These are phyloP conservation scores for Globisporangium abappressorium DNA, from an alignment of 352 stramenopile species.

Conservation along the genomic window DNA sequence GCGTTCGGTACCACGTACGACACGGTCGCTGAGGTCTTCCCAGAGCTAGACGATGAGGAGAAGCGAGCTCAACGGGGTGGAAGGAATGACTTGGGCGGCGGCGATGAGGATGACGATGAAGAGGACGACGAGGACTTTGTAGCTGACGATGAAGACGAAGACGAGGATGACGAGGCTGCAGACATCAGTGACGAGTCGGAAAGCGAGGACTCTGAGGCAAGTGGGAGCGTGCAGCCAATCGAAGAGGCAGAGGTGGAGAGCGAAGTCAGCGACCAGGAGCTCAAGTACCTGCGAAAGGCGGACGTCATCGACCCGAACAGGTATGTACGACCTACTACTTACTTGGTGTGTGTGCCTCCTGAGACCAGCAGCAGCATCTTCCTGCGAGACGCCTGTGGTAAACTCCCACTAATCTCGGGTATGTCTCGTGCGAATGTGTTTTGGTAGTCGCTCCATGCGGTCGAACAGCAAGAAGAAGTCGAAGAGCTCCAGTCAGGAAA, in stretches of 20 bases:
- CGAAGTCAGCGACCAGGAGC: conserved; percentile 30
- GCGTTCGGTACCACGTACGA: conserved; percentile 74
- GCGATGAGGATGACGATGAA: conserved; percentile 19
- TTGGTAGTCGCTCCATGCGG: conserved; percentile 23
- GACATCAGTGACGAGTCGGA: conserved; percentile 18
- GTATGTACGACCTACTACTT: conserved; percentile 18
- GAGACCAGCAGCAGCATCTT: too few relatives aligned
- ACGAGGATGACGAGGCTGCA: conserved; percentile 26
- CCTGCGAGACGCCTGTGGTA: background rate
- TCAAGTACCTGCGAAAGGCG: conserved; percentile 45
- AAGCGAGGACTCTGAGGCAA: conserved; percentile 6
- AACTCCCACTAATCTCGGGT: background rate
- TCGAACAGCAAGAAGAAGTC: conserved; percentile 16
- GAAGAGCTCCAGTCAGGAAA: background rate
- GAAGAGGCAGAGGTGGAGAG: conserved; percentile 25
- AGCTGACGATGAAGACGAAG: conserved; percentile 28
- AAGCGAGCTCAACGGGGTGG: conserved; percentile 16
- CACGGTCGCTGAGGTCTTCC: conserved; percentile 38
- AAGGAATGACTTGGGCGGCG: conserved; percentile 4
- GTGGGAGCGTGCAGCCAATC: background rate
- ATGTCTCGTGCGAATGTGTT: too few relatives aligned
- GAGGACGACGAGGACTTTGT: conserved; percentile 59
- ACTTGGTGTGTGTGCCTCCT: too few relatives aligned
- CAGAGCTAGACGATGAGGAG: conserved; percentile 37
- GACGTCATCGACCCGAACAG: conserved; percentile 51